These are phyloP conservation scores for Colletotrichum noveboracense DNA, from an alignment of 2,329 filamentous ascomycete species.

Conservation along the genomic window DNA sequence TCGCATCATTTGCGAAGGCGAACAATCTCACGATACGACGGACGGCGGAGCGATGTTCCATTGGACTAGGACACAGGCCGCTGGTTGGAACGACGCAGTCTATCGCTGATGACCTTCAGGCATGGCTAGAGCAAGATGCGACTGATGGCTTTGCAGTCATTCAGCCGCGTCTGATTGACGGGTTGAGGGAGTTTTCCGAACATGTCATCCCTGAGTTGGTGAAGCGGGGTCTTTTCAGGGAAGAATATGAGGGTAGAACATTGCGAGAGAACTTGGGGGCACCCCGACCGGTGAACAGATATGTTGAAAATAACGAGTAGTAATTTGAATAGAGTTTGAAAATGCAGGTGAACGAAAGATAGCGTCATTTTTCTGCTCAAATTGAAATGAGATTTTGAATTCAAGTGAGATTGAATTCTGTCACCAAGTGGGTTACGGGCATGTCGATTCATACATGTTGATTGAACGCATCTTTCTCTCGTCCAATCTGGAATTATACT, in stretches of 20 bases:
- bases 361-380: too few species aligned
- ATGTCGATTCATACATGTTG: too few species aligned
- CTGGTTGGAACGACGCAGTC: not conserved
- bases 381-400: too few species aligned
- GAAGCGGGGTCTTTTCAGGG: not conserved
- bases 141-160: not conserved
- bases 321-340: too few species aligned
- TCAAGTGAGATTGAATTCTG: too few species aligned
- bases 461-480: too few species aligned
- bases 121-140: not conserved
- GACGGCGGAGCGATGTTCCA: not conserved
- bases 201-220: not conserved
- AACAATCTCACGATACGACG: not conserved
- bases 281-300: not conserved
- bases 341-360: too few species aligned
- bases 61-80: not conserved
- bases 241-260: not conserved
- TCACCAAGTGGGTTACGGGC: too few species aligned
- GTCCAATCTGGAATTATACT: too few species aligned
- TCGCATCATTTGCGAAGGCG: not conserved
- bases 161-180: not conserved
- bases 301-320: rapidly evolving
- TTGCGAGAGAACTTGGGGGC: not conserved
- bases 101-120: not conserved
- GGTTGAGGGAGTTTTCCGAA: not conserved